Conservation (phyloP, 2,329 filamentous ascomycete genomes). For the Talaromyces sp. region DNA sequence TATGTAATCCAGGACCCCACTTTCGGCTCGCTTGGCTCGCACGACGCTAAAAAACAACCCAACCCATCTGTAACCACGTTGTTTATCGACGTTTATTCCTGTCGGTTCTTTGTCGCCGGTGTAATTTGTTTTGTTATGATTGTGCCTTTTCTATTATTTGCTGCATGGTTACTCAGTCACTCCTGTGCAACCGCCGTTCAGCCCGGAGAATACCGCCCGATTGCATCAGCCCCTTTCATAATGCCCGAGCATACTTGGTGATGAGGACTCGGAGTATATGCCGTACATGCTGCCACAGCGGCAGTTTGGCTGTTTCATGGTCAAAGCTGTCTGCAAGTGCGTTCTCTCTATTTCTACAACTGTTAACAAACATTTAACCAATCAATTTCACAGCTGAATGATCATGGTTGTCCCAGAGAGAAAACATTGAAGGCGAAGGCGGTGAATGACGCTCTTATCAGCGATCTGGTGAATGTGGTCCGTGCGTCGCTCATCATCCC, state of each 20-base stretch:
- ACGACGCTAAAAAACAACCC: no score
- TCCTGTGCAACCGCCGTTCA: background rate
- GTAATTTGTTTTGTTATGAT: background rate
- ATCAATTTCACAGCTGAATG: no score
- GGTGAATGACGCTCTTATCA: background rate
- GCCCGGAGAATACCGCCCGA: background rate
- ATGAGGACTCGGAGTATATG: background rate
- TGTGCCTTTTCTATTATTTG: background rate
- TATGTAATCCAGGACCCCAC: no score
- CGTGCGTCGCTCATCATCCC: background rate
- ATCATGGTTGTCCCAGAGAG: no score
- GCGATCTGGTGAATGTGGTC: background rate
- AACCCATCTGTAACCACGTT: no score
- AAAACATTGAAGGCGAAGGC: background rate
- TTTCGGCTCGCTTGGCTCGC: no score
- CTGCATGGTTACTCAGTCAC: background rate
- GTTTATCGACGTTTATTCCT: no score
- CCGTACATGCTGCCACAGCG: background rate
- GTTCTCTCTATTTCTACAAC: no score
- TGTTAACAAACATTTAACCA: no score
- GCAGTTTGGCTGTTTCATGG: no score
- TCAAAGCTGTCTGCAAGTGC: no score
- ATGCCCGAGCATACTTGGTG: background rate
- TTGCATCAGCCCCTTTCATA: background rate
- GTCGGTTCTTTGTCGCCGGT: background rate